Base-by-base conservation (phyloP, 2,329 filamentous ascomycete species). In the Conoideocrella luteorostrata region DNA sequence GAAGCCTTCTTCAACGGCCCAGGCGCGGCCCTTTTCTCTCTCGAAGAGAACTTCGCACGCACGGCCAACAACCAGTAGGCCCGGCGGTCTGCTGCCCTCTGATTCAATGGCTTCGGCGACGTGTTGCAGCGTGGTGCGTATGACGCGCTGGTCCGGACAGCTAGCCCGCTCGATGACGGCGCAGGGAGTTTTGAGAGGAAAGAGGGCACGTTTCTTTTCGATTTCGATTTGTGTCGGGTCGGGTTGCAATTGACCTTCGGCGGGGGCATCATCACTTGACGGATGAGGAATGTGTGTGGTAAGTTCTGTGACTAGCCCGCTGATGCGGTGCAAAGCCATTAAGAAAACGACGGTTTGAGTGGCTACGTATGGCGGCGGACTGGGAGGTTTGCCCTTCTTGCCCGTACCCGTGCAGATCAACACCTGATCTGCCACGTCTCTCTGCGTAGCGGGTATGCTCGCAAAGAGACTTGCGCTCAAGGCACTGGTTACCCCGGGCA, bases 331-430 rank as follows among this genome's bases (percentile, higher is more conserved):
- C 50, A 98, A 68, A 4, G 88, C 88, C 93, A 98, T 98, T 38
- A 98, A 69, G 52, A 97, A 95, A 4, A 98, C 86, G 1, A 93
- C 86, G 0, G 93, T 97, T 45, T 90, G 77, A 7, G 78, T 84
- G 2, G 74, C 62, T 0, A 90, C 78, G 61, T 82, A 95, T 49
- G 82, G 82, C 0, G 93, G 93, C 26, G 89, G 88, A n/a, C 78
- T 70, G 0, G 89, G 89, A 1, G 88, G 72, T 43, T 79, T 84
- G 11, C 93, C 93, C 66, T 95, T 94, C 56, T 93, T 80, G 1
- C 93, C 93, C 0, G 93, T 98, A 0, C 93, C 93, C 0, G 93
- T 98, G 67, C 93, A 97, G n/a, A 98, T 78, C 21, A 98, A 74
- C 0, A 98, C 83, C 64, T 97, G 90, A 58, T 98, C 93, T 4